These are phyloP conservation scores for Colletotrichum shisoi DNA, from an alignment of 2,329 filamentous ascomycete genomes.

Conservation along the genomic window DNA sequence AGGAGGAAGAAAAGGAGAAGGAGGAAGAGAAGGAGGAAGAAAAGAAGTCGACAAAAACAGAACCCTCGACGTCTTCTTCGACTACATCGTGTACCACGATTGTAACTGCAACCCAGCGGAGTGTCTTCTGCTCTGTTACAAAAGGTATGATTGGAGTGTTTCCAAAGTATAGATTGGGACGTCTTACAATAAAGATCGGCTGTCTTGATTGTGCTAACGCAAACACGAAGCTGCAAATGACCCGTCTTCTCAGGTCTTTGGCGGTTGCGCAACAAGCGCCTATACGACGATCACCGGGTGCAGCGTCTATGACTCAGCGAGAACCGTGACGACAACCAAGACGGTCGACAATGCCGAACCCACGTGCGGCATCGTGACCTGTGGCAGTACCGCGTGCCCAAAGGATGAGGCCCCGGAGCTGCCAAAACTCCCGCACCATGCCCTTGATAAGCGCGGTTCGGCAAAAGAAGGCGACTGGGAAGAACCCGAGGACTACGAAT, in stretches of 20 bases:
- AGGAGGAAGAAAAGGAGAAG: not conserved
- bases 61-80: not conserved
- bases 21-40: not conserved
- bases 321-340: not conserved
- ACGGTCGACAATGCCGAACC: not conserved
- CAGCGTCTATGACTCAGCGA: not conserved
- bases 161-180: too few relatives aligned
- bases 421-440: not conserved
- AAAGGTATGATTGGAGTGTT: not conserved
- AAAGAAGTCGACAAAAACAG: not conserved
- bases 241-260: too few relatives aligned
- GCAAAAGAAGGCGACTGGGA: not conserved
- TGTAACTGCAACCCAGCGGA: not conserved
- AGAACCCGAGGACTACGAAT: not conserved
- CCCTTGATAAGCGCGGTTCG: not conserved
- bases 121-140: constrained; percentile 1
- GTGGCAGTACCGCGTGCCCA: not conserved
- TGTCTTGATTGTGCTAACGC: too few relatives aligned
- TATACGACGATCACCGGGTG: constrained; percentile 4
- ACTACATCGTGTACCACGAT: not conserved
- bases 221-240: too few relatives aligned
- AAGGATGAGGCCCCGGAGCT: not conserved
- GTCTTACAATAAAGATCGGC: too few relatives aligned
- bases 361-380: not conserved
- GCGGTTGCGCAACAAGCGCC: not conserved